phyloP scores from a whole-genome alignment of 352 stramenopile species.

The Halophytophthora batemanensis region DNA sequence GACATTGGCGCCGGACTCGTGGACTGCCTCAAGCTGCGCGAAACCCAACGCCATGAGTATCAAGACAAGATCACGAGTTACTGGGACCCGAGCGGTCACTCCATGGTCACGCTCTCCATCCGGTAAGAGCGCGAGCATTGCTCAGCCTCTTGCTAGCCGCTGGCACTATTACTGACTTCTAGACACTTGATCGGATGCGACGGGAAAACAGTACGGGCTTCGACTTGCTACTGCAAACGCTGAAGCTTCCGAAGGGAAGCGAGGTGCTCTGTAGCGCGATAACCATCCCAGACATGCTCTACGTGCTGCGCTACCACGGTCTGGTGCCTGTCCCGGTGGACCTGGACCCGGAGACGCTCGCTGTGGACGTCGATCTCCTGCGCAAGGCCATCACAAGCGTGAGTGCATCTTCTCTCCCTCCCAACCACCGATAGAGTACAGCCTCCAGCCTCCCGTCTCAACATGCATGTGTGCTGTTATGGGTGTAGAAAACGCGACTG shows the following conservation, averaged over 20 bases:
- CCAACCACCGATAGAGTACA: too few relatives aligned
- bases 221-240: slow-evolving; percentile 73
- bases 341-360: slow-evolving; percentile 59
- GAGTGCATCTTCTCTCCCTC: neutral
- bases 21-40: slow-evolving; percentile 52
- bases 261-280: slow-evolving; percentile 81
- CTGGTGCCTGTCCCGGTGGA: slow-evolving; percentile 77
- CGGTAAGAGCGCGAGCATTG: slow-evolving; percentile 54
- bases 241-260: slow-evolving; percentile 59
- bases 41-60: slow-evolving; percentile 52
- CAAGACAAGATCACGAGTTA: slow-evolving; percentile 43
- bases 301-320: slow-evolving; percentile 68
- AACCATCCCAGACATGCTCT: slow-evolving; percentile 86
- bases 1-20: slow-evolving; percentile 59
- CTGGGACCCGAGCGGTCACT: slow-evolving; percentile 58
- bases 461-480: too few relatives aligned
- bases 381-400: slow-evolving; percentile 44
- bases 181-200: neutral
- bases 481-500: slow-evolving; percentile 48
- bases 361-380: slow-evolving; percentile 48
- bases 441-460: too few relatives aligned
- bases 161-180: neutral
- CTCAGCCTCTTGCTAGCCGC: too few relatives aligned
- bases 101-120: slow-evolving; percentile 71
- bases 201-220: slow-evolving; percentile 58